Evolutionary conservation across 805 yeast genomes (phyloP).

Genomic region (Candida golubevii): DNA sequence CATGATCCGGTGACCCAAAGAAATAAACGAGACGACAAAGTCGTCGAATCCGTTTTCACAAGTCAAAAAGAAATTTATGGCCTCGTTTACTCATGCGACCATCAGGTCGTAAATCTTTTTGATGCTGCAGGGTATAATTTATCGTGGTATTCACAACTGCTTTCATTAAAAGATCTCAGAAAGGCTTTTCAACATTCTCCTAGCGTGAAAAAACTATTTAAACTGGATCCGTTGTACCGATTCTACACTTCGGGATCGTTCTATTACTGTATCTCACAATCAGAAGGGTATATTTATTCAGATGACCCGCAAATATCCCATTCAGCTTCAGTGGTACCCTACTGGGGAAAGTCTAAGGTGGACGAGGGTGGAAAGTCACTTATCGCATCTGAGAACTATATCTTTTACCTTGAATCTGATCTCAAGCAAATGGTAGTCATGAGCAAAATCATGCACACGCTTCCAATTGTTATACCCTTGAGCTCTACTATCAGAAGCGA

Average conservation of each 20-base stretch:
- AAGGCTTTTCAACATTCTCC: constrained; percentile 21
- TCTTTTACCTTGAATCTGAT: constrained; percentile 19
- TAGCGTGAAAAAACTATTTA: background rate
- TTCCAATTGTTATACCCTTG: constrained; percentile 5
- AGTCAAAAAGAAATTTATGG: constrained; percentile 15
- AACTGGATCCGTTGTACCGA: background rate
- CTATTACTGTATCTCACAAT: constrained; percentile 10
- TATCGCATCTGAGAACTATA: constrained; percentile 29
- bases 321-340: constrained; percentile 16
- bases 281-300: constrained; percentile 19
- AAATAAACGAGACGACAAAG: constrained; percentile 36
- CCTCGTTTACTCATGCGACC: constrained; percentile 18
- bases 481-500: constrained; percentile 2
- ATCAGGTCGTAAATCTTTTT: constrained; percentile 23
- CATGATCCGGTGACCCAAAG: constrained; percentile 25
- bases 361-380: constrained; percentile 12
- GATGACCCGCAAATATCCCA: constrained; percentile 29
- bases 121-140: constrained; percentile 15
- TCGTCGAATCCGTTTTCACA: constrained; percentile 26
- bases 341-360: constrained; percentile 2
- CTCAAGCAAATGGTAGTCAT: constrained; percentile 20
- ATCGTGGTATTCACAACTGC: constrained; percentile 34
- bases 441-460: constrained; percentile 26
- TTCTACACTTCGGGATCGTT: background rate
- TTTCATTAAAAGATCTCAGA: constrained; percentile 24